phyloP scores from a whole-genome alignment of 177 flowering plant species.

The Vitis hybrid region DNA sequence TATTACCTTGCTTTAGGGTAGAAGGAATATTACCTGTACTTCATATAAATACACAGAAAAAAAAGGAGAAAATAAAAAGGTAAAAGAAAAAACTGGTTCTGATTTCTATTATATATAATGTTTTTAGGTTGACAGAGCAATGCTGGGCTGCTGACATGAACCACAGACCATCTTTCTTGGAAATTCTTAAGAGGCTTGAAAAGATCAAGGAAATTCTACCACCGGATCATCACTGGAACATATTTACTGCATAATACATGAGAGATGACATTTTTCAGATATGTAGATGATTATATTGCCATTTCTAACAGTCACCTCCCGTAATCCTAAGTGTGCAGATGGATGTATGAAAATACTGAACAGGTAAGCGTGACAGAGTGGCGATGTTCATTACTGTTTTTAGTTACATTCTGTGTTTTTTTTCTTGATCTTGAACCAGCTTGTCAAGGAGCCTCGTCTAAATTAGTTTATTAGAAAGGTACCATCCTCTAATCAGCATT shows the following conservation, averaged over 20 bases:
- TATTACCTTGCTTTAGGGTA: too few species aligned
- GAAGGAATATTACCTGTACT: too few species aligned
- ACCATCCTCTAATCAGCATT: too few species aligned
- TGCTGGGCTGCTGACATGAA: conserved; percentile 97
- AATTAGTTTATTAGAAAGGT: too few species aligned
- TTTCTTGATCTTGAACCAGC: too few species aligned
- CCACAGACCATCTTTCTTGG: conserved; percentile 83
- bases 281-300: conserved; percentile 1
- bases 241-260: conserved; percentile 47
- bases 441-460: too few species aligned
- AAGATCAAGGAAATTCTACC: conserved; percentile 70
- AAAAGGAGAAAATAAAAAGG: too few species aligned
- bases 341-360: not conserved
- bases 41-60: too few species aligned
- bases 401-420: too few species aligned
- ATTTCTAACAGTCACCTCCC: not conserved
- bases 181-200: conserved; percentile 87
- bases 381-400: not conserved
- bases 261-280: not conserved
- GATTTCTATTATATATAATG: conserved; percentile 8
- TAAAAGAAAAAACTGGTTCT: not conserved
- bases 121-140: conserved; percentile 60
- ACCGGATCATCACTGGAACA: conserved; percentile 78
- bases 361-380: not conserved
- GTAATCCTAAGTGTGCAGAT: not conserved